These are phyloP conservation scores for Lentinula sp. DNA, from an alignment of 768 basidiomycete species.

Conservation along the genomic window DNA sequence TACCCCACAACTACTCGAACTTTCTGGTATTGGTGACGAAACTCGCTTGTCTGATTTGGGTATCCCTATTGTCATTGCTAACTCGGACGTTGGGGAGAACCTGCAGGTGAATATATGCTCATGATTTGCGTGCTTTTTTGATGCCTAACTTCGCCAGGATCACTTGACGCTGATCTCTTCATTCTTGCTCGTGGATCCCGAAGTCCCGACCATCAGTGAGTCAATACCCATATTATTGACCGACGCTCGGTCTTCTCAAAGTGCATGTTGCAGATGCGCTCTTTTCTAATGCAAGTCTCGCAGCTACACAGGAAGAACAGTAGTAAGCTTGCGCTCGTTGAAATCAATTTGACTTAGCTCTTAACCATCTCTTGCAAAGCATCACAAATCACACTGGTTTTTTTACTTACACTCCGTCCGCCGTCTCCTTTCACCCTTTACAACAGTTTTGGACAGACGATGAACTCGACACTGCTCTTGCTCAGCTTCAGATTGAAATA, in stretches of 20 bases:
- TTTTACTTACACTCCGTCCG: background rate
- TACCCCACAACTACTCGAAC: slow-evolving; percentile 42
- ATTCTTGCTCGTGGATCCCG: background rate
- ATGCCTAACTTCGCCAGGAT: background rate
- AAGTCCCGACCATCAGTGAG: background rate
- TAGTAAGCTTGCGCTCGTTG: background rate
- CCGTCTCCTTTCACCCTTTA: background rate
- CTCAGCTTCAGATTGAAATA: background rate
- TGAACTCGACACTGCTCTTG: background rate
- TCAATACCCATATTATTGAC: no score
- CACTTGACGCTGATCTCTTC: background rate
- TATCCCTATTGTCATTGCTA: slow-evolving; percentile 21
- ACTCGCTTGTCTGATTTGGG: slow-evolving; percentile 27
- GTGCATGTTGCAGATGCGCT: background rate
- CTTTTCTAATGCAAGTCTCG: background rate
- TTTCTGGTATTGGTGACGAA: slow-evolving; percentile 44
- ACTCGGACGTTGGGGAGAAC: slow-evolving; percentile 42
- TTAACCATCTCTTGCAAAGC: background rate
- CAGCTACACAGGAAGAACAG: background rate
- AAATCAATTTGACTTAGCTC: no score
- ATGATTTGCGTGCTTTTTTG: no score
- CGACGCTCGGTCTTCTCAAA: background rate
- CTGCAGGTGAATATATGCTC: slow-evolving; percentile 23
- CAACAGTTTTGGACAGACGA: background rate
- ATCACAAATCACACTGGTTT: background rate